Percentiles rank a stretch among this genome's conserved stretches.
phyloP scores from a whole-genome alignment of 1,284 basidiomycete genomes.

The Vanrija sp. region DNA sequence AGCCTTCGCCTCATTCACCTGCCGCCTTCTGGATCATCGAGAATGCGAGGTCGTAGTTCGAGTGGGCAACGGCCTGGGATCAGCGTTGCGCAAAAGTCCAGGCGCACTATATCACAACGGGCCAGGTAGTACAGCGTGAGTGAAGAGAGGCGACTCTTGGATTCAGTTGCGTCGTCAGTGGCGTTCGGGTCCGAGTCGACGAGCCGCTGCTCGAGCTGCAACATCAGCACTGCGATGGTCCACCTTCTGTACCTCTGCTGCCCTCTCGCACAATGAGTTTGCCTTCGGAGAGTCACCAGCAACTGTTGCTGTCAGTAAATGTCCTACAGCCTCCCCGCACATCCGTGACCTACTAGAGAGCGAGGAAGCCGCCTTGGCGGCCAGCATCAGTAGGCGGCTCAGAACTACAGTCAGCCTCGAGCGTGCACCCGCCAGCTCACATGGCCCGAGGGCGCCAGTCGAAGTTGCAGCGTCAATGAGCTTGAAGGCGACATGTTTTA shows the following conservation, averaged over 20 bases:
- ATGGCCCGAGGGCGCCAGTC: slow-evolving; percentile 1
- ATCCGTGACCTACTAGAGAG: not conserved
- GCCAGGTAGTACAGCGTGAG: slow-evolving; percentile 5
- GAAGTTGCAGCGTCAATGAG: slow-evolving; percentile 4
- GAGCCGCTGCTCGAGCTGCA: slow-evolving; percentile 4
- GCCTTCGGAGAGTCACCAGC: slow-evolving; percentile 5
- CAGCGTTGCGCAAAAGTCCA: not conserved
- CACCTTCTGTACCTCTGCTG: not conserved
- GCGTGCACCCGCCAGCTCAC: not conserved
- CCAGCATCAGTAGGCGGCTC: slow-evolving; percentile 2
- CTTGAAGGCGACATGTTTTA: slow-evolving; percentile 7
- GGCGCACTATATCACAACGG: slow-evolving; percentile 3
- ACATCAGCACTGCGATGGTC: not conserved
- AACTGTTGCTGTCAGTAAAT: not conserved
- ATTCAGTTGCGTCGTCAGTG: not conserved
- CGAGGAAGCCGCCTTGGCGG: not conserved
- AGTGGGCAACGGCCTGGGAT: not conserved
- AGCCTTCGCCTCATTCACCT: not conserved
- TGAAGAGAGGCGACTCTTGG: not conserved
- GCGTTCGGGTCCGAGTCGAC: not conserved
- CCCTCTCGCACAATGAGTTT: not conserved
- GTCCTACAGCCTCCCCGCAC: not conserved
- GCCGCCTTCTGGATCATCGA: slow-evolving; percentile 3
- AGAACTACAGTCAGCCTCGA: slow-evolving; percentile 1
- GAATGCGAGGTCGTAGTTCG: slow-evolving; percentile 5